Base-by-base conservation (phyloP, 257 asterid species). In the Thymus mandschuricus region DNA sequence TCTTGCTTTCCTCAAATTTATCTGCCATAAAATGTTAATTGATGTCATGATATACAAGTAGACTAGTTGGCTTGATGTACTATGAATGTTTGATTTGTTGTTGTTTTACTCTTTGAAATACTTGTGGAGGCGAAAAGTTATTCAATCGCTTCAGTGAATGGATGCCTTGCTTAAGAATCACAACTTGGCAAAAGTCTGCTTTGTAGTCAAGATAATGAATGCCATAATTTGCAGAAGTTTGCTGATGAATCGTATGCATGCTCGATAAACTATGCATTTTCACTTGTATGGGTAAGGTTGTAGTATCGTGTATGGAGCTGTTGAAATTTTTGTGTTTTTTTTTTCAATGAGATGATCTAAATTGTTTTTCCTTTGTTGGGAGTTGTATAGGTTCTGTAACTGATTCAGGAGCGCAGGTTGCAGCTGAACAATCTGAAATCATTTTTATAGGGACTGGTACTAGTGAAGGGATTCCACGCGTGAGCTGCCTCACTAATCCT, bases 381-480 rank as follows among this genome's bases (percentile, higher is more conserved):
- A 43, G 51, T 28, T 60, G 41, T 73, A 72, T 88, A 92, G 97
- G 72, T 79, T 71, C 89, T 15, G 62, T 68, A 9, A 68, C 49
- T 83, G 79, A 74, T 75, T 76, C 84, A 12, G 72, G 49, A 57
- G 82, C 76, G 52, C 73, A 79, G 45, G 55, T 70, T 59, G 70
- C 83, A 8, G 45, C 70, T 30, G 80, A 73, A 48, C 85, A 88
- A 77, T 83, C 99, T 28, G 98, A 95, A 78, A 82, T 95, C 70
- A 71, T 92, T 59, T 95, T 95, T 71, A 30, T 88, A 8, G 99
- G 98, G 68, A 92, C 99, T 10, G 99, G 97, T 66, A 95, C 99
- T 67, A 95, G 99, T 79, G 97, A 95, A 81, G 99, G 99, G 74
- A 89, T 95, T 77, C 98, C 98, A 3, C 97, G 99, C 4, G 97